These are phyloP conservation scores for Ulota crispa DNA, from an alignment of 225 moss, liverwort and hornwort genomes.

Conservation along the genomic window DNA sequence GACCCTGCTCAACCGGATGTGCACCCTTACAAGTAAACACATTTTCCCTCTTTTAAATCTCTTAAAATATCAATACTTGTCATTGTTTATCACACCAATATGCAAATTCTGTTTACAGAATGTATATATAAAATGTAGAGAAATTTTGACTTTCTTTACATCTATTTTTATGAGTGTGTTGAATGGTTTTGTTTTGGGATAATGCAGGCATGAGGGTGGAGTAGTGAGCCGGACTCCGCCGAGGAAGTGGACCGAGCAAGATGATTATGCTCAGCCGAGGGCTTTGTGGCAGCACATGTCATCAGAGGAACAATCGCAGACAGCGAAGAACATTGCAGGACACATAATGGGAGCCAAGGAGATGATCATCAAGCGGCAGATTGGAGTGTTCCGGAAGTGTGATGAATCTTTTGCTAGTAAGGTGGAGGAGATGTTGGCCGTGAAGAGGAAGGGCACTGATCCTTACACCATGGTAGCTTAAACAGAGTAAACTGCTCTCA, in stretches of 20 bases:
- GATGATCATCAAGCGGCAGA: slow-evolving; percentile 49
- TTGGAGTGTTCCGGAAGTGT: slow-evolving; percentile 60
- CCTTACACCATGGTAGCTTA: slow-evolving; percentile 81
- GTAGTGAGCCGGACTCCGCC: slow-evolving; percentile 46
- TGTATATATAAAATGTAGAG: too few species aligned
- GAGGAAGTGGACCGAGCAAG: slow-evolving; percentile 49
- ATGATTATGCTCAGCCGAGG: slow-evolving; percentile 17
- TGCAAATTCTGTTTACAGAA: too few species aligned
- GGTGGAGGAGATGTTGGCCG: slow-evolving; percentile 53
- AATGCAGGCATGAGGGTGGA: slow-evolving; percentile 55
- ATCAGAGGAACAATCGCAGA: slow-evolving; percentile 58
- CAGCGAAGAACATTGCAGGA: slow-evolving; percentile 54
- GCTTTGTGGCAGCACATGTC: slow-evolving; percentile 56
- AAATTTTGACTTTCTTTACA: too few species aligned
- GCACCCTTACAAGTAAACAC: slow-evolving; percentile 34
- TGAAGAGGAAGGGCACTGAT: slow-evolving; percentile 50
- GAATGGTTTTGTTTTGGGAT: too few species aligned
- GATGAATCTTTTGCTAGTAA: slow-evolving; percentile 40
- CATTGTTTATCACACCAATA: too few species aligned
- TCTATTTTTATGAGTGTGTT: too few species aligned
- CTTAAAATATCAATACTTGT: fast-evolving
- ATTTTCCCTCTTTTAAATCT: fast-evolving
- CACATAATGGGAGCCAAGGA: slow-evolving; percentile 65
- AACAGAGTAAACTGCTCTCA: fast-evolving
- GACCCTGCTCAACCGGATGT: slow-evolving; percentile 44